Percentiles rank a stretch among this genome's conserved stretches.
Conservation (phyloP, 108 stramenopile genomes). For the Poteriospumella lacustris region DNA sequence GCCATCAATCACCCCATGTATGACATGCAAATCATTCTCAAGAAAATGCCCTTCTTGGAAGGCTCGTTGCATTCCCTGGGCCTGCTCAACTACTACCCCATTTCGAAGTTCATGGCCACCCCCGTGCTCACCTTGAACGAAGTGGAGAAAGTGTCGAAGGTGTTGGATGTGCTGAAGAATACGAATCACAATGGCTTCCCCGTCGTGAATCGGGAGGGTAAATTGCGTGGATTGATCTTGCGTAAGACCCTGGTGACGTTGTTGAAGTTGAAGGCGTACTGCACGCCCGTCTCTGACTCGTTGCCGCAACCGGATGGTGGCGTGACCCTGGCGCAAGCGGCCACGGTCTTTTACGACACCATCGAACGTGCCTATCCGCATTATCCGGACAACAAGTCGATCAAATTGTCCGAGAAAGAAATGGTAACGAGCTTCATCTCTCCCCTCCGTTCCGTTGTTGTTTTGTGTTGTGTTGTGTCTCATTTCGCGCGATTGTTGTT, state of each 20-base stretch:
- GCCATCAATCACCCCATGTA: conserved; percentile 49
- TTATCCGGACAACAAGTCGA: conserved; percentile 1
- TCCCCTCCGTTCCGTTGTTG: too few species aligned
- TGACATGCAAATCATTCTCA: conserved; percentile 46
- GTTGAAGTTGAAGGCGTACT: conserved; percentile 25
- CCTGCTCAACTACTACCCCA: not conserved
- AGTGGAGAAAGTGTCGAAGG: conserved; percentile 16
- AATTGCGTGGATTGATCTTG: conserved; percentile 27
- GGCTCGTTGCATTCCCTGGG: conserved; percentile 31
- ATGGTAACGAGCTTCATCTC: too few species aligned
- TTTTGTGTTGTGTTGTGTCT: not conserved
- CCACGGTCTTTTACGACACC: conserved; percentile 21
- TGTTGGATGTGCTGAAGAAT: conserved; percentile 1
- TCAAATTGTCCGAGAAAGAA: not conserved
- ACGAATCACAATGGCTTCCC: conserved; percentile 33
- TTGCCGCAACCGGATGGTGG: not conserved
- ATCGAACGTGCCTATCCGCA: conserved; percentile 4
- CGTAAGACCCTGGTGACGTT: conserved; percentile 20
- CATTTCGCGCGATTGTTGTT: not conserved
- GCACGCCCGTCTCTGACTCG: not conserved
- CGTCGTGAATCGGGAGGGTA: conserved; percentile 16
- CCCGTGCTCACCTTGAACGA: conserved; percentile 11
- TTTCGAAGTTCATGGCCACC: conserved; percentile 30
- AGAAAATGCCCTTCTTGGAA: conserved; percentile 50
- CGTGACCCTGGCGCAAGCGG: not conserved